Evolutionary conservation across 768 basidiomycete genomes (phyloP).

Genomic region (Heimioporus sp.): DNA sequence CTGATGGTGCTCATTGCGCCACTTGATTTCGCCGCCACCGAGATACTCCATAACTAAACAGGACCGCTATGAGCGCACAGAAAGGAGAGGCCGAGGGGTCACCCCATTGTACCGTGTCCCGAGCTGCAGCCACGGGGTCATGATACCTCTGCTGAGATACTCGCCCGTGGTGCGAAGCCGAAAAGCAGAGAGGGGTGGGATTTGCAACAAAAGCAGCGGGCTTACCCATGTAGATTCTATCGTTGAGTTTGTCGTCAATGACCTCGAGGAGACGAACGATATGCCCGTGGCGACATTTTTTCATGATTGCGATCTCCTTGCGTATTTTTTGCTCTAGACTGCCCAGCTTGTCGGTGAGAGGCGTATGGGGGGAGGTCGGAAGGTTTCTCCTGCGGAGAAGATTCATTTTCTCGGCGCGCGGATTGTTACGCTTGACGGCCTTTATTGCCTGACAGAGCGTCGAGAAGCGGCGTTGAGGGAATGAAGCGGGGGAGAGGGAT

Average conservation of each 20-base stretch:
- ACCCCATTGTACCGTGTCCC: slow-evolving; percentile 32
- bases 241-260: slow-evolving; percentile 86
- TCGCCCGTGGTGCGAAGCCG: slow-evolving; percentile 26
- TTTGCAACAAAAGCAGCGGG: slow-evolving; percentile 19
- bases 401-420: slow-evolving; percentile 63
- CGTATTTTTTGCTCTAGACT: slow-evolving; percentile 82
- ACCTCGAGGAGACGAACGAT: slow-evolving; percentile 90
- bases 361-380: slow-evolving; percentile 43
- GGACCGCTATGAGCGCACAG: slow-evolving; percentile 18
- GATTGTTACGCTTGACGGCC: slow-evolving; percentile 68
- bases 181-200: slow-evolving; percentile 21
- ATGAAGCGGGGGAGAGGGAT: slow-evolving; percentile 5
- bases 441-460: slow-evolving; percentile 67
- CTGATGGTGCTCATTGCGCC: slow-evolving; percentile 61
- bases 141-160: slow-evolving; percentile 30
- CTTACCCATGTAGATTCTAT: slow-evolving; percentile 93
- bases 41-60: slow-evolving; percentile 91
- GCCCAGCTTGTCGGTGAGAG: slow-evolving; percentile 65
- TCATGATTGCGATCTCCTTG: slow-evolving; percentile 98
- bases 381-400: slow-evolving; percentile 48
- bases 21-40: slow-evolving; percentile 91
- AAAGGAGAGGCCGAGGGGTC: slow-evolving; percentile 5
- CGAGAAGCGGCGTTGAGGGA: slow-evolving; percentile 7
- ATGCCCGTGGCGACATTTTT: slow-evolving; percentile 88
- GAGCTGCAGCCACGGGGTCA: slow-evolving; percentile 32